Percentiles rank a stretch among this genome's conserved stretches.
Conservation (phyloP, 1,139 yeast species). For the Pichia sorboxylosa region DNA sequence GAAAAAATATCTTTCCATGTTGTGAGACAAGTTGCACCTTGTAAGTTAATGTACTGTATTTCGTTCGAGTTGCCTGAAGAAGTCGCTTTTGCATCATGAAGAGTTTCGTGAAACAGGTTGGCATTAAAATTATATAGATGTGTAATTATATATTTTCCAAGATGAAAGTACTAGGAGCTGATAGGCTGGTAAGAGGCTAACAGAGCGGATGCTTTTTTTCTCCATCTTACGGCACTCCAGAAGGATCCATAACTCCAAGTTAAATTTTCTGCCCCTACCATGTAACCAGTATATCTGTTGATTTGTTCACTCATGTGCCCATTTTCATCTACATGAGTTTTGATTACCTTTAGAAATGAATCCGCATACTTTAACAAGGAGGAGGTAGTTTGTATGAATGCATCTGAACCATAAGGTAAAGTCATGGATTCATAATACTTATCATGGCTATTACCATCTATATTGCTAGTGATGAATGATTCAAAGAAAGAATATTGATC, state of each 20-base stretch:
- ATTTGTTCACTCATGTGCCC: conserved; percentile 88
- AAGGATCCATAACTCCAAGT: conserved; percentile 90
- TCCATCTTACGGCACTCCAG: conserved; percentile 61
- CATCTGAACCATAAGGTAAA: conserved; percentile 34
- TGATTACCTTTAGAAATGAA: conserved; percentile 60
- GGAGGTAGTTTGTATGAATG: conserved; percentile 33
- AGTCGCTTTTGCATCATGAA: conserved; percentile 45
- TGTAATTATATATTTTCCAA: no score
- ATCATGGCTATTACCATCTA: conserved; percentile 6
- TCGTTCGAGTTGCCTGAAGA: conserved; percentile 66
- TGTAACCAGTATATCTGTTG: conserved; percentile 58
- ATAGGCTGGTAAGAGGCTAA: no score
- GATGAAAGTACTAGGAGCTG: no score
- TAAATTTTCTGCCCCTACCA: conserved; percentile 79
- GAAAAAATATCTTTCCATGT: conserved; percentile 52
- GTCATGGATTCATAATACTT: conserved; percentile 16
- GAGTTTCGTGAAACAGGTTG: neutral
- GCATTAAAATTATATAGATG: neutral
- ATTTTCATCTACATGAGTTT: conserved; percentile 57
- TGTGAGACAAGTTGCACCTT: conserved; percentile 91
- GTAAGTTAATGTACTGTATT: conserved; percentile 92
- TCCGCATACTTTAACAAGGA: conserved; percentile 55
- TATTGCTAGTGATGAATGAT: conserved; percentile 14
- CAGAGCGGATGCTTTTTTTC: conserved; percentile 37
- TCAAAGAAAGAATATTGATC: conserved; percentile 20